These are phyloP conservation scores for Hydrangea macrophylla DNA, from an alignment of 148 eudicot genomes.

Conservation along the genomic window DNA sequence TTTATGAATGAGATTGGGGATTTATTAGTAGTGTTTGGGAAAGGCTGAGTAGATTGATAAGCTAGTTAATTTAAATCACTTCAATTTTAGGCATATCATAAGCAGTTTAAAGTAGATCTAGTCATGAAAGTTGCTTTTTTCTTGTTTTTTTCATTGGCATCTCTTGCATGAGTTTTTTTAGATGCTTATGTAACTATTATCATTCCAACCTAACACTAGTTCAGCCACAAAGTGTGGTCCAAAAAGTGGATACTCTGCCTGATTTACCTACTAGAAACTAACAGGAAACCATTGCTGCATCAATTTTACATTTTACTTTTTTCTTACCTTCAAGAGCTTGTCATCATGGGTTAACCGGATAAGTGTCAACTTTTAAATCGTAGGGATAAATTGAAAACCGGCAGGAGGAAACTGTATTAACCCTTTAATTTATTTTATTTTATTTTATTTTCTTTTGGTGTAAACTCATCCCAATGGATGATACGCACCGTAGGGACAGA, in stretches of 20 bases:
- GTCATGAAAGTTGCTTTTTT: neutral
- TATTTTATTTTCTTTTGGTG: too few species aligned
- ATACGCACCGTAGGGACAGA: too few species aligned
- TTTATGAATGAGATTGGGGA: neutral
- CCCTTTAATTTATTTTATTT: too few species aligned
- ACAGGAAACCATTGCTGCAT: neutral
- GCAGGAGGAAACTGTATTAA: too few species aligned
- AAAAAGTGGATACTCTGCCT: constrained; percentile 12
- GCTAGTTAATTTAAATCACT: neutral
- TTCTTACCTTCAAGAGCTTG: neutral
- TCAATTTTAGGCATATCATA: neutral
- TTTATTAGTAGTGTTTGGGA: neutral
- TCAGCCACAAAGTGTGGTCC: constrained; percentile 7
- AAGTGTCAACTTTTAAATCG: too few species aligned
- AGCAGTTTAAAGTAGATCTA: neutral
- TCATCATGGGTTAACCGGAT: too few species aligned
- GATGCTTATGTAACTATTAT: neutral
- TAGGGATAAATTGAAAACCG: too few species aligned
- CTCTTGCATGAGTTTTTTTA: neutral
- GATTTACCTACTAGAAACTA: constrained; percentile 7
- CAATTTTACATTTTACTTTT: neutral
- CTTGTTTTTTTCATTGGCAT: too few species aligned
- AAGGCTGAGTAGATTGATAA: neutral
- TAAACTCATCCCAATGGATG: too few species aligned
- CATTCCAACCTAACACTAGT: neutral